Conservation (phyloP, 768 basidiomycete genomes). For the Trametes punicea region DNA sequence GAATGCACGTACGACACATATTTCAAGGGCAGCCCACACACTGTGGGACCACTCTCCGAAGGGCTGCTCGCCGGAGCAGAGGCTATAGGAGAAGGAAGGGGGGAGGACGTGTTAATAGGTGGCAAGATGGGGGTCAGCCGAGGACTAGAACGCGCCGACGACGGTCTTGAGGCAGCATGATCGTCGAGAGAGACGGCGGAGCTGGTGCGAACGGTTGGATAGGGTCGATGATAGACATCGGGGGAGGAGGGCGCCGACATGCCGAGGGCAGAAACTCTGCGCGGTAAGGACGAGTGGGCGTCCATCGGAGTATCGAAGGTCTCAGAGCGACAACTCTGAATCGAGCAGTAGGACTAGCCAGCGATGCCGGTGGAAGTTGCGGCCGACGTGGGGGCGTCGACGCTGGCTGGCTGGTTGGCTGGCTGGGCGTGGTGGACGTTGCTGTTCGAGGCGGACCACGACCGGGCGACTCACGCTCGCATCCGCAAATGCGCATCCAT, state of each 20-base stretch:
- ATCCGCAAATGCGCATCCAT: constrained; percentile 4
- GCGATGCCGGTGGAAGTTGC: not conserved
- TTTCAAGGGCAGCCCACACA: constrained; percentile 75
- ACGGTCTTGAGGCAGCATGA: constrained; percentile 17
- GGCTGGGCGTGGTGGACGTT: constrained; percentile 7
- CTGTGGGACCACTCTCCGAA: constrained; percentile 39
- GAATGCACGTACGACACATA: constrained; percentile 64
- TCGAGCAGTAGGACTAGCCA: not conserved
- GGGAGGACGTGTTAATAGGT: constrained; percentile 17
- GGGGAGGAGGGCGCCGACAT: constrained; percentile 29
- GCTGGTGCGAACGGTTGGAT: constrained; percentile 45
- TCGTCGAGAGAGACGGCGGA: constrained; percentile 41
- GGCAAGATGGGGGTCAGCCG: constrained; percentile 34
- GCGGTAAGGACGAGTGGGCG: constrained; percentile 22
- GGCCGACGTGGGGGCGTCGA: constrained; percentile 13
- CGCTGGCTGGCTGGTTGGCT: not conserved
- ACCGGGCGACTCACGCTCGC: constrained; percentile 11
- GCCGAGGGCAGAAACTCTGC: constrained; percentile 27
- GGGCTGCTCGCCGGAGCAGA: constrained; percentile 7
- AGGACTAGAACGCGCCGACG: constrained; percentile 23
- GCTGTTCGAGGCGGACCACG: constrained; percentile 11
- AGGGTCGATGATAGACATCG: constrained; percentile 63
- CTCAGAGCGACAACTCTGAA: not conserved
- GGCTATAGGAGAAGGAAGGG: constrained; percentile 20
- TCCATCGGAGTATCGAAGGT: constrained; percentile 15